Conservation (phyloP, 202 grass and related monocot species). For the Schoenoplectus tabernaemontani region DNA sequence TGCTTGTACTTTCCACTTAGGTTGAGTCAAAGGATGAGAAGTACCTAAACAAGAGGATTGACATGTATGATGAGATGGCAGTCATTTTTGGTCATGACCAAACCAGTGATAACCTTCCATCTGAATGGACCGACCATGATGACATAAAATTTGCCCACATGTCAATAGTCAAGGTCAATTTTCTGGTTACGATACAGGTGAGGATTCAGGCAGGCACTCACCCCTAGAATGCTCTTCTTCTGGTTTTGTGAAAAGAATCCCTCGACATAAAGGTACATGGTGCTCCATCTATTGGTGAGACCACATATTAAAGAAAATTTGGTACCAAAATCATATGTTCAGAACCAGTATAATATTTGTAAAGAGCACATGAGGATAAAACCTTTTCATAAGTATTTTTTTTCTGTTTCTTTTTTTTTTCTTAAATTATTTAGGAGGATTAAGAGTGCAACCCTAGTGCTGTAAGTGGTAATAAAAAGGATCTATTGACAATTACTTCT, state of each 20-base stretch:
- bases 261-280: not conserved
- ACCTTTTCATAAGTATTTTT: not conserved
- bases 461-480: not conserved
- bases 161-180: not conserved
- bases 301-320: not conserved
- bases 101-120: not conserved
- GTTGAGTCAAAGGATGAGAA: constrained; percentile 12
- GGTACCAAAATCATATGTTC: not conserved
- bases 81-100: constrained; percentile 6
- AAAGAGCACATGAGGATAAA: not conserved
- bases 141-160: not conserved
- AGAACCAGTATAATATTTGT: not conserved
- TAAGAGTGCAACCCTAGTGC: not conserved
- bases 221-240: not conserved
- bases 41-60: constrained; percentile 18
- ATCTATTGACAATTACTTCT: not conserved
- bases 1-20: not conserved
- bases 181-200: not conserved
- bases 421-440: not conserved
- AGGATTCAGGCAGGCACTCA: not conserved
- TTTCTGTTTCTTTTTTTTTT: not conserved
- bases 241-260: not conserved
- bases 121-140: constrained; percentile 1
- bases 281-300: not conserved
- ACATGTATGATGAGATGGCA: constrained; percentile 20